These are phyloP conservation scores for Syncephalastrum contaminatum DNA, from an alignment of 371 early-diverging fungal genomes.

Conservation along the genomic window DNA sequence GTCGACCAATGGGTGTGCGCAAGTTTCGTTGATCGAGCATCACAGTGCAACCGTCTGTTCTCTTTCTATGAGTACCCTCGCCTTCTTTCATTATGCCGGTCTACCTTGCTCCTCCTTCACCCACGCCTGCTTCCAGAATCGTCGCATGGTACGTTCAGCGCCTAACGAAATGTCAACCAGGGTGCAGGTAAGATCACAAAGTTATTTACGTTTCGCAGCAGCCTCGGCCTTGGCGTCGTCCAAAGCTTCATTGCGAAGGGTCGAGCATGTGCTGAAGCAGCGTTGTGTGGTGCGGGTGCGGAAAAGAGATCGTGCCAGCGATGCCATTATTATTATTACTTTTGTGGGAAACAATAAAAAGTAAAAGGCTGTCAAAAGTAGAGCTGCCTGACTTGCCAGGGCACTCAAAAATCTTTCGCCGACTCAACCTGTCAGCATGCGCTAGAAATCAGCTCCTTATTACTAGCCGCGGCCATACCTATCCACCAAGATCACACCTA, in stretches of 20 bases:
- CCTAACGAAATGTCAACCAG: conserved; percentile 21
- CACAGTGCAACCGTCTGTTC: conserved; percentile 56
- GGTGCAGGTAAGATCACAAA: not conserved
- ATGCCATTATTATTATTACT: too few relatives aligned
- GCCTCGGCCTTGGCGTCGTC: conserved; percentile 25
- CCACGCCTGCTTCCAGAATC: conserved; percentile 76
- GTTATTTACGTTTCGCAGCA: conserved; percentile 18
- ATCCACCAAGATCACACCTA: too few relatives aligned
- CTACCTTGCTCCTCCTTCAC: conserved; percentile 62
- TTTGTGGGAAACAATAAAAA: too few relatives aligned
- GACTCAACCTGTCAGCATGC: too few relatives aligned
- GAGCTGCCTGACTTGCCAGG: too few relatives aligned
- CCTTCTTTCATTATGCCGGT: not conserved
- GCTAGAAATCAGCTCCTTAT: too few relatives aligned
- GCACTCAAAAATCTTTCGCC: too few relatives aligned
- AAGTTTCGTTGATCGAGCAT: conserved; percentile 79
- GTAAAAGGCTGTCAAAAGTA: too few relatives aligned
- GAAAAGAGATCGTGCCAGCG: too few relatives aligned
- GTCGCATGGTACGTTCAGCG: conserved; percentile 61
- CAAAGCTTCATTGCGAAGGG: not conserved
- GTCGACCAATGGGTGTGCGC: conserved; percentile 79
- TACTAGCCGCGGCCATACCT: too few relatives aligned
- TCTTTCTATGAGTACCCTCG: not conserved
- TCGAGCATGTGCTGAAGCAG: too few relatives aligned
- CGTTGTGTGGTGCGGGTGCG: too few relatives aligned